Evolutionary conservation across 345 rosid species (phyloP), one percentile per base, ranked within the genome.

Genomic region (Pseudoturritis turrita): DNA sequence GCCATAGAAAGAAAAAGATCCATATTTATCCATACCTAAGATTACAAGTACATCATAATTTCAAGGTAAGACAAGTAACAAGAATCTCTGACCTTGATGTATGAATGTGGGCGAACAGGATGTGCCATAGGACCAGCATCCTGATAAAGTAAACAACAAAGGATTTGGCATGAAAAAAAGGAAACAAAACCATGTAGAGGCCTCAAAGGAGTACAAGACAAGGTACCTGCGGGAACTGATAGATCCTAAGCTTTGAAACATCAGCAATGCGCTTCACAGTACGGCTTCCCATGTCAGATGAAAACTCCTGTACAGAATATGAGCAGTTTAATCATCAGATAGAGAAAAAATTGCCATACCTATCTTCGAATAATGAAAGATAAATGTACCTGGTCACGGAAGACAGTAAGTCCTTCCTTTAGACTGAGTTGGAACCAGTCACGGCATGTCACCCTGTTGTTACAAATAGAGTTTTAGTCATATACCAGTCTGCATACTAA

Each of bases 41-140:
- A 17, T 28, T 6, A 57, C 54, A 69, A 7, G 47, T 35, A 67
- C 40, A 62, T 9, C 54, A 25, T 19, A 28, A 37, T 6, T 47
- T 36, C 10, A 12, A 4, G 23, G 29, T 6, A 47, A 29, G 6
- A 31, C 25, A 28, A 65, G 60, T 23, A 62, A 13, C 31, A 37
- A 63, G 21, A 61, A 51, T 26, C 54, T 21, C 78, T 71, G 55
- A 95, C 99, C 99, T 91, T 92, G 74, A 95, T 92, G 80, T 95
- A 95, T 75, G 98, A 95, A 84, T 95, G 97, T 9, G 99, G 98
- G 52, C 96, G 84, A 60, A 95, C 98, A 71, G 99, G 99, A 81
- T 95, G 98, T 73, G 99, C 98, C 98, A 95, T 95, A 21, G 99
- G 99, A 83, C 99, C 97, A 70, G 90, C 87, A 89, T 95, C 99